These are phyloP conservation scores for Clitopilus passeckerianus DNA, from an alignment of 768 basidiomycete genomes.

Conservation along the genomic window DNA sequence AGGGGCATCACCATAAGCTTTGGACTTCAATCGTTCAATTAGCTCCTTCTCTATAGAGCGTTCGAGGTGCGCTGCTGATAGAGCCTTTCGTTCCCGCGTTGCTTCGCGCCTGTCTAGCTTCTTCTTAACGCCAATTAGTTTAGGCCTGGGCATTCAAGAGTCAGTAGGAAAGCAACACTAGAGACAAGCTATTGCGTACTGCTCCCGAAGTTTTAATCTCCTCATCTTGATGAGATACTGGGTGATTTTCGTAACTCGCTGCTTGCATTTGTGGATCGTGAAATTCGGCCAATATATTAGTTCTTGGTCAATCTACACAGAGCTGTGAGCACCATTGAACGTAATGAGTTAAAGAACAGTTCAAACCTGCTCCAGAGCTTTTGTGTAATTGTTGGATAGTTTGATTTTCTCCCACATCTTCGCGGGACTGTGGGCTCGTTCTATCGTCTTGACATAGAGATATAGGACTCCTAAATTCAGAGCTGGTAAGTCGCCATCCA, in stretches of 20 bases:
- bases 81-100: conserved; percentile 90
- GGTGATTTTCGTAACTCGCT: conserved; percentile 97
- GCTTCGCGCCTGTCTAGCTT: conserved; percentile 93
- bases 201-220: conserved; percentile 76
- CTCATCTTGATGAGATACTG: conserved; percentile 99
- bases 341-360: conserved; percentile 19
- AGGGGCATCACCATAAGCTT: conserved; percentile 96
- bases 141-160: conserved; percentile 52
- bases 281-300: conserved; percentile 99
- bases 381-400: conserved; percentile 90
- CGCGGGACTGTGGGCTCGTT: conserved; percentile 93
- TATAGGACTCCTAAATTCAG: conserved; percentile 65
- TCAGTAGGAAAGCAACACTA: not conserved
- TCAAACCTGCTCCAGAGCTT: conserved; percentile 83
- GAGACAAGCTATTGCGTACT: conserved; percentile 43
- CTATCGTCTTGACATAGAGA: conserved; percentile 96
- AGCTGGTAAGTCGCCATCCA: not conserved
- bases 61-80: conserved; percentile 93
- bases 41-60: conserved; percentile 95
- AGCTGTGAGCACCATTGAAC: not conserved
- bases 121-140: conserved; percentile 93
- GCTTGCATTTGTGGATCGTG: conserved; percentile 98
- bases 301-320: conserved; percentile 81
- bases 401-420: conserved; percentile 98
- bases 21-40: conserved; percentile 90